Base-by-base conservation (phyloP, 371 early-diverging fungal species). In the Mucor mucedo region DNA sequence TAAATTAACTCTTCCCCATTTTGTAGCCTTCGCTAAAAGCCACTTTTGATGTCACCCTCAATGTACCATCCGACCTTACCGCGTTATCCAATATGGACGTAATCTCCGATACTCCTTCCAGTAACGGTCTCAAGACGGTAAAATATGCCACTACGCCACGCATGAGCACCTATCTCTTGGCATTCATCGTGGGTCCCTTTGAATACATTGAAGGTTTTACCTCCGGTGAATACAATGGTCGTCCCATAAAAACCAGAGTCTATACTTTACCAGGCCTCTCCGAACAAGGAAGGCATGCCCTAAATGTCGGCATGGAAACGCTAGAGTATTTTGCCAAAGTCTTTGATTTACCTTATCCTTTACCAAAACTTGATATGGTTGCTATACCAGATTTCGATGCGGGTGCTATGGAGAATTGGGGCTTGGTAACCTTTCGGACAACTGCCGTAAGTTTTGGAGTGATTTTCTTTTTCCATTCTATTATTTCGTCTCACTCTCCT, bases 321-420 rank as follows among this genome's bases (percentile, higher is more conserved):
- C 74, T 97, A 14, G 93, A 94, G 68, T 91, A 85, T 73, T 95
- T 93, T 72, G 86, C 89, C 41, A 67, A 75, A 67, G 90, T 91
- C 57, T 96, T 97, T 75, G 89, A 80, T 87, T 89, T 50, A 93
- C 93, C 14, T 5, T 96, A 94, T 69, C 94, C 93, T n/a, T 71
- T 96, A 41, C 89, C 93, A 52, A 96, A 96, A 79, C 77, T 91
- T 58, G 97, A 95, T 73, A 82, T 94, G 76, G 84, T 95, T 21
- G 94, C 95, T 32, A 90, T 97, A 65, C 95, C 95, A 38, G 93
- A 93, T 73, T 97, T 95, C 72, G 87, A 87, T 50, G 88, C 91
- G 40, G 93, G 78, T 62, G 93, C 92, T 13, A 93, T 94, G 94
- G 94, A 97, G 75, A 98, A 98, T 79, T 97, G 96, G 97, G 96